A percentile compares a stretch with the other conserved stretches of the same genome.
phyloP scores from a whole-genome alignment of 2,329 filamentous ascomycete species.

The Nemania sp. region DNA sequence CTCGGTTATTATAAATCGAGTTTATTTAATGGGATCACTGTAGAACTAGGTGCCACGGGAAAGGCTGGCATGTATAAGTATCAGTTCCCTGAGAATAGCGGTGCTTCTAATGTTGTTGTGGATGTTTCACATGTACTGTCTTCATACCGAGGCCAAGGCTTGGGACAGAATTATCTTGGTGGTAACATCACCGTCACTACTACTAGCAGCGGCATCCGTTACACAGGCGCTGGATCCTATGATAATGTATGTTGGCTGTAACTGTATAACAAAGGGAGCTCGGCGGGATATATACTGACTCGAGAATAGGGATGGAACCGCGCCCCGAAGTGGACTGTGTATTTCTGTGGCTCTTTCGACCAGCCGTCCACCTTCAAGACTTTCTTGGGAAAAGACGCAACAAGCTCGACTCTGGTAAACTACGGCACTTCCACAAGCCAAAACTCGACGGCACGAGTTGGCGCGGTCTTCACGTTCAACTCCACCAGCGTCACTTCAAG shows the following conservation, averaged over 20 bases:
- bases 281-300: conserved; percentile 12
- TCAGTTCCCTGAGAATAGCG: conserved; percentile 60
- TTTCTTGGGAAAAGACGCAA: conserved; percentile 55
- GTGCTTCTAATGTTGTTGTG: conserved; percentile 64
- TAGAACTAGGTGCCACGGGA: conserved; percentile 68
- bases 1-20: conserved; percentile 72
- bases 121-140: conserved; percentile 76
- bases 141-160: conserved; percentile 69
- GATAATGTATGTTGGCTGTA: conserved; percentile 62
- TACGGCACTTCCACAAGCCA: conserved; percentile 52
- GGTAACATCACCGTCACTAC: conserved; percentile 66
- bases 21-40: conserved; percentile 65
- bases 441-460: conserved; percentile 57
- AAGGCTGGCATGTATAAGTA: conserved; percentile 73
- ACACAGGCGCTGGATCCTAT: conserved; percentile 71
- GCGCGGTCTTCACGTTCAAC: conserved; percentile 67
- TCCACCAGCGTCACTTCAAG: conserved; percentile 63
- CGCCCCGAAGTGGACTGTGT: conserved; percentile 71
- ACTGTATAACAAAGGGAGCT: not conserved
- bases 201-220: conserved; percentile 59
- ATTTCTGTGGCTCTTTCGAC: conserved; percentile 73
- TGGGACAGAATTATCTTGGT: conserved; percentile 72
- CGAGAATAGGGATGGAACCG: conserved; percentile 68
- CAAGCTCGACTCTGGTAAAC: conserved; percentile 48
- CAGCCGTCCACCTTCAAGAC: conserved; percentile 58